A percentile compares a stretch with the other conserved stretches of the same genome.
Evolutionary conservation across 2,329 filamentous ascomycete genomes (phyloP).

Genomic region (Dactylellina haptotyla): DNA sequence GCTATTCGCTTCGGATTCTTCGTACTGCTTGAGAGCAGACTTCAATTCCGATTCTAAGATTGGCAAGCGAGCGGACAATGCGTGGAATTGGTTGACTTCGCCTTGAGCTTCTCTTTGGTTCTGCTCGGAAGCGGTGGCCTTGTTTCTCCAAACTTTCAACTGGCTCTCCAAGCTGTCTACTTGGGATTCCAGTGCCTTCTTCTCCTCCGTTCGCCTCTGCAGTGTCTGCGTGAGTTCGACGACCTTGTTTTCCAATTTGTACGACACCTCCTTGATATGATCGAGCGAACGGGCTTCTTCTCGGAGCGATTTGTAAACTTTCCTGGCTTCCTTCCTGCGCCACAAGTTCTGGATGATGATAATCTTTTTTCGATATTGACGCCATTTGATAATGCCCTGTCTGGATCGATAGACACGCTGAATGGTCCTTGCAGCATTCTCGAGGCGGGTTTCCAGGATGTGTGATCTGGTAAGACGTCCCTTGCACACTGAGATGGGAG

Average conservation of each 20-base stretch:
- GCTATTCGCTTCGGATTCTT: constrained; percentile 88
- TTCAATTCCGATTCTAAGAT: constrained; percentile 96
- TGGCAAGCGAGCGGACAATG: constrained; percentile 86
- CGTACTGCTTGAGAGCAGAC: constrained; percentile 86
- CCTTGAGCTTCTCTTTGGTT: constrained; percentile 93
- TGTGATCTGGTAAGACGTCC: constrained; percentile 89
- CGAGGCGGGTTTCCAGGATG: constrained; percentile 91
- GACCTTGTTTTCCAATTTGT: constrained; percentile 99
- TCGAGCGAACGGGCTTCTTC: constrained; percentile 92
- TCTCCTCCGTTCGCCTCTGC: constrained; percentile 91
- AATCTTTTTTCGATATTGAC: constrained; percentile 87
- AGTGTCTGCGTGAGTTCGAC: constrained; percentile 95
- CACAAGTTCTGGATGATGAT: constrained; percentile 90
- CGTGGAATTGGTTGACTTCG: constrained; percentile 97
- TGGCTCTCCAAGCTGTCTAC: constrained; percentile 96
- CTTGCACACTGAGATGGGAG: constrained; percentile 68
- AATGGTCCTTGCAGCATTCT: constrained; percentile 89
- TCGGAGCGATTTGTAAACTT: constrained; percentile 86
- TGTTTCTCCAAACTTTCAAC: constrained; percentile 93
- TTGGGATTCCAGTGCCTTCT: constrained; percentile 86
- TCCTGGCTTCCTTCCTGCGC: constrained; percentile 83
- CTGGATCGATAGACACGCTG: constrained; percentile 87
- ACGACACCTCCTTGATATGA: constrained; percentile 87
- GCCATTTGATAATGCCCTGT: constrained; percentile 68
- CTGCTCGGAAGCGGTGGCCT: constrained; percentile 88